A percentile compares a stretch with the other conserved stretches of the same genome.
These are phyloP conservation scores for Trichoderma citrinoviride DNA, from an alignment of 2,329 filamentous ascomycete genomes.

Conservation along the genomic window DNA sequence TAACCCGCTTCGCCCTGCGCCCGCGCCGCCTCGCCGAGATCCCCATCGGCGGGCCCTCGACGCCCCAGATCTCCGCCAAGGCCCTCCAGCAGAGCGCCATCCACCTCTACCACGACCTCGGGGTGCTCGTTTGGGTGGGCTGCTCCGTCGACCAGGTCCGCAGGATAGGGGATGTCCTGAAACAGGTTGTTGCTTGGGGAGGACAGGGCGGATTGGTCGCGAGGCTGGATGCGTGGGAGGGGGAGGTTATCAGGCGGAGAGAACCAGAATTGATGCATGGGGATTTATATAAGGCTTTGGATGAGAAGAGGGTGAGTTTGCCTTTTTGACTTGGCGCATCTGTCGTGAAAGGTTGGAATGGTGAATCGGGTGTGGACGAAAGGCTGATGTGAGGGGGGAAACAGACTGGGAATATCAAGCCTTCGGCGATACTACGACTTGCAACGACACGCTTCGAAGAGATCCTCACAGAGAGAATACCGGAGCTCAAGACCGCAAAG, in stretches of 20 bases:
- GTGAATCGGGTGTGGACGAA: background rate
- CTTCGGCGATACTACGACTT: slow-evolving; percentile 20
- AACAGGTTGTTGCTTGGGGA: slow-evolving; percentile 19
- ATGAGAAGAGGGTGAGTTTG: slow-evolving; percentile 21
- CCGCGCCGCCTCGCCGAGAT: slow-evolving; percentile 23
- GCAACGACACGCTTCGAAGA: slow-evolving; percentile 21
- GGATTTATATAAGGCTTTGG: slow-evolving; percentile 19
- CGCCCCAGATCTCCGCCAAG: background rate
- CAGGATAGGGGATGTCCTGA: slow-evolving; percentile 29
- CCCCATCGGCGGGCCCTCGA: slow-evolving; percentile 20
- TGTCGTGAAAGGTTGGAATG: too few species aligned
- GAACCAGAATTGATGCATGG: background rate
- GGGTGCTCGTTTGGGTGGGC: slow-evolving; percentile 34
- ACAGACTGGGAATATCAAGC: slow-evolving; percentile 22
- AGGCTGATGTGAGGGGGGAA: background rate
- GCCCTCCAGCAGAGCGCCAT: slow-evolving; percentile 4
- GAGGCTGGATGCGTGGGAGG: slow-evolving; percentile 16
- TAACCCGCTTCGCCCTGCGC: slow-evolving; percentile 28
- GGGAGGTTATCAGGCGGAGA: slow-evolving; percentile 6
- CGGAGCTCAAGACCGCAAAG: background rate
- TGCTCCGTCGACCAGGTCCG: slow-evolving; percentile 25
- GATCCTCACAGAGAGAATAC: slow-evolving; percentile 13
- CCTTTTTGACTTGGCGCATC: too few species aligned
- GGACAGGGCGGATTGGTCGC: slow-evolving; percentile 23
- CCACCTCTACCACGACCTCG: slow-evolving; percentile 35